Evolutionary conservation across 306 rosid genomes (phyloP).

Genomic region (Lotus japonicus): DNA sequence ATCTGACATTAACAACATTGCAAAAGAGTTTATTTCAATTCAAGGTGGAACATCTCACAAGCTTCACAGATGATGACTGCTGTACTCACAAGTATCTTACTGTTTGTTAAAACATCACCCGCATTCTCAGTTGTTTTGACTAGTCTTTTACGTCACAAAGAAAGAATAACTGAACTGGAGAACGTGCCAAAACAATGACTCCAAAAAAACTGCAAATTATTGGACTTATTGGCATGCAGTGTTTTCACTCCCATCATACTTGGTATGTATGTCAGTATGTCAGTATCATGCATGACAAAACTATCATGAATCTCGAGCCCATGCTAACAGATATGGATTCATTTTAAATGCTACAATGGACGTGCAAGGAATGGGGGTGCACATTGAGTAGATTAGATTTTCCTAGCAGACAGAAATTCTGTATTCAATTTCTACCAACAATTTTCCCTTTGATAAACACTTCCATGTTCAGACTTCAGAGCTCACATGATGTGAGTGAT

Average conservation of each 20-base stretch:
- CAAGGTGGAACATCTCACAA: not conserved
- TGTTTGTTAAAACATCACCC: not conserved
- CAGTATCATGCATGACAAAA: not conserved
- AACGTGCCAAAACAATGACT: not conserved
- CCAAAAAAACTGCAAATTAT: not conserved
- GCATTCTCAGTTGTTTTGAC: not conserved
- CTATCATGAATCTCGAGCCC: not conserved
- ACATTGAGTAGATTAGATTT: not conserved
- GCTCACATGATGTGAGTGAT: not conserved
- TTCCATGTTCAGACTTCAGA: not conserved
- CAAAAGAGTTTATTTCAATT: not conserved
- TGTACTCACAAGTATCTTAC: not conserved
- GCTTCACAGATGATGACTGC: not conserved
- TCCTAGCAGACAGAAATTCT: not conserved
- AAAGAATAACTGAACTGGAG: not conserved
- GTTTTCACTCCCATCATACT: not conserved
- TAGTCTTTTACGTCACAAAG: not conserved
- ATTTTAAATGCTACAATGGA: not conserved
- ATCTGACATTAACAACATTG: no score
- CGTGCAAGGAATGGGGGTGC: slow-evolving; percentile 11
- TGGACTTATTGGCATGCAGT: not conserved
- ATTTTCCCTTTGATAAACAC: not conserved
- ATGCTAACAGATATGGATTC: not conserved
- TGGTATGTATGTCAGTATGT: not conserved
- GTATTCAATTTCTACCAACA: no score